A percentile compares a stretch with the other conserved stretches of the same genome.
Conservation (phyloP, 495 filamentous ascomycete species). For the Tuber brumale region DNA sequence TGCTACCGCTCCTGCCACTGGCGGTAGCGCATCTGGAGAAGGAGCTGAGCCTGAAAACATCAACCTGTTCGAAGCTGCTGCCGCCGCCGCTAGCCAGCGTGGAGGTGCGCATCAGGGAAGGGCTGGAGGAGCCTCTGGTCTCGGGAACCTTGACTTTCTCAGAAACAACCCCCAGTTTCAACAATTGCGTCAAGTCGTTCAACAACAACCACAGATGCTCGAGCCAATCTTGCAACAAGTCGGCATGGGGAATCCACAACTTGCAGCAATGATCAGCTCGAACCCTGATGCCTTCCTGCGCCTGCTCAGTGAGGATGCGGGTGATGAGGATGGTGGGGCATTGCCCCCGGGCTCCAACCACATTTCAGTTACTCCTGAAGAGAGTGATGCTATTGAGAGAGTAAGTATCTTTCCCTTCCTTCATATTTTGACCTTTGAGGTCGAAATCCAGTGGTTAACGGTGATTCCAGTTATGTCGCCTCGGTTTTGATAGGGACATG, state of each 20-base stretch:
- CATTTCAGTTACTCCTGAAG: slow-evolving; percentile 88
- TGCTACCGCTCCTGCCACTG: slow-evolving; percentile 38
- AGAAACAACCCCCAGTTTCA: slow-evolving; percentile 95
- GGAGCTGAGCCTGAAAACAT: slow-evolving; percentile 63
- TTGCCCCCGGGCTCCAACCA: slow-evolving; percentile 82
- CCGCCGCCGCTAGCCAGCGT: slow-evolving; percentile 52
- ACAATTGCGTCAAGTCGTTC: slow-evolving; percentile 91
- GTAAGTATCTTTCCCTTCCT: slow-evolving; percentile 51
- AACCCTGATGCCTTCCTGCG: slow-evolving; percentile 90
- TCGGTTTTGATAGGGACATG: slow-evolving; percentile 86
- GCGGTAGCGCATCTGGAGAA: slow-evolving; percentile 43
- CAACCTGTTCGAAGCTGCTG: slow-evolving; percentile 84
- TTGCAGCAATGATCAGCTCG: slow-evolving; percentile 79
- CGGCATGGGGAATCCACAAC: slow-evolving; percentile 87
- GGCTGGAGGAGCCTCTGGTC: slow-evolving; percentile 50
- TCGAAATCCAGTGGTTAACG: slow-evolving; percentile 42
- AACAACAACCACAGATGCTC: slow-evolving; percentile 95
- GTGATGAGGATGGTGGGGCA: slow-evolving; percentile 50
- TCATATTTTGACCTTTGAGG: neutral
- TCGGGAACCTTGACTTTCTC: slow-evolving; percentile 86
- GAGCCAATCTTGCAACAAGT: slow-evolving; percentile 96
- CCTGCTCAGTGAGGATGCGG: slow-evolving; percentile 74
- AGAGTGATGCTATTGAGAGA: slow-evolving; percentile 91
- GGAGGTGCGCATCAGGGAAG: slow-evolving; percentile 50
- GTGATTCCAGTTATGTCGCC: slow-evolving; percentile 64